phyloP scores from a whole-genome alignment of 495 filamentous ascomycete species.

The Achaetomiella virescens region DNA sequence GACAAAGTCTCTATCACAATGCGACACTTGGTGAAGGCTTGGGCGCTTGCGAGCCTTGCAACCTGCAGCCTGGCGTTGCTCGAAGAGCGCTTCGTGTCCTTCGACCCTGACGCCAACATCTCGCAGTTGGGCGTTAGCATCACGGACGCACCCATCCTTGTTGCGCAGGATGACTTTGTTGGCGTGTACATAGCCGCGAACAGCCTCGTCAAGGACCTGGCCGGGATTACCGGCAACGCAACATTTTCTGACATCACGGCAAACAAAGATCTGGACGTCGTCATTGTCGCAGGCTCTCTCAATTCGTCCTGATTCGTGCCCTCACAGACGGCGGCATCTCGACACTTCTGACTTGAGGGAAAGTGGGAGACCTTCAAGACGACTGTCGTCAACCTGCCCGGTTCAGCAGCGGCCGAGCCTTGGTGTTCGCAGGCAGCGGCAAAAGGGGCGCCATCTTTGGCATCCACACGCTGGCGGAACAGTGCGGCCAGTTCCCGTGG shows the following conservation, averaged over 20 bases:
- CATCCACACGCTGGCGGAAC: constrained; percentile 56
- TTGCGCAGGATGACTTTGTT: constrained; percentile 43
- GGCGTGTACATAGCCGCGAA: constrained; percentile 53
- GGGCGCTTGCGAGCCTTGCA: neutral
- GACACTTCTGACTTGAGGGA: constrained; percentile 43
- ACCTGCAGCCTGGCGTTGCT: constrained; percentile 7
- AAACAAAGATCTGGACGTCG: constrained; percentile 22
- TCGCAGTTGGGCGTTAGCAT: constrained; percentile 17
- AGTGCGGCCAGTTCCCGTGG: constrained; percentile 47
- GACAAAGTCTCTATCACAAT: no score
- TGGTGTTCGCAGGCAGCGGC: constrained; percentile 58
- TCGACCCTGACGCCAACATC: constrained; percentile 11
- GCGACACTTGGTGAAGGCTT: neutral
- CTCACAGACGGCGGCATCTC: constrained; percentile 37
- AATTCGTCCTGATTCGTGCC: constrained; percentile 47
- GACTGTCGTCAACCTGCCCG: constrained; percentile 43
- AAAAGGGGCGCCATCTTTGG: constrained; percentile 57
- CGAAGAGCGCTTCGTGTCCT: constrained; percentile 25
- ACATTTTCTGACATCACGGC: constrained; percentile 12
- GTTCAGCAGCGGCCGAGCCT: constrained; percentile 42
- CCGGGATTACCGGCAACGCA: constrained; percentile 32
- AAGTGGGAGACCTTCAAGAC: constrained; percentile 59
- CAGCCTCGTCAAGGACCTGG: constrained; percentile 50
- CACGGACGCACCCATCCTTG: constrained; percentile 31
- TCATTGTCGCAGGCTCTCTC: constrained; percentile 54